phyloP scores from a whole-genome alignment of 805 yeast species.

The Starmerella bombi region DNA sequence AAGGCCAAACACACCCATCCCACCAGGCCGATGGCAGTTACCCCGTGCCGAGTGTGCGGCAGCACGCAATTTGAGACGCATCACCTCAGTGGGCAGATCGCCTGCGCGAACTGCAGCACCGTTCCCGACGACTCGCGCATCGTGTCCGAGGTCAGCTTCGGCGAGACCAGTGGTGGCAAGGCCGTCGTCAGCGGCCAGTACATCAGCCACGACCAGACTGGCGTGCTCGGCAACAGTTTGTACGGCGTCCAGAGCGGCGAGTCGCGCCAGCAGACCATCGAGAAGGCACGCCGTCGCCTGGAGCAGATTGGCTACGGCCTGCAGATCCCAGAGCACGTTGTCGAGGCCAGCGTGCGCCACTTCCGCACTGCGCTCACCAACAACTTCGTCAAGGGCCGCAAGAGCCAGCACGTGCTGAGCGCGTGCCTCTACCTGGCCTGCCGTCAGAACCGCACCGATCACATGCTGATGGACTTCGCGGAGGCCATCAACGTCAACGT shows the following conservation, averaged over 20 bases:
- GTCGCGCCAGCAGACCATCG: constrained; percentile 76
- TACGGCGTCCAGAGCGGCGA: constrained; percentile 36
- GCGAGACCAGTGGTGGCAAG: constrained; percentile 85
- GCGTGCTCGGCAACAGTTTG: constrained; percentile 55
- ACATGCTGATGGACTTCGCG: constrained; percentile 91
- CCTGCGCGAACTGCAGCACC: constrained; percentile 72
- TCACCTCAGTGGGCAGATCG: constrained; percentile 38
- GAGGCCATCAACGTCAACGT: constrained; percentile 82
- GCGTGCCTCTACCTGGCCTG: constrained; percentile 93
- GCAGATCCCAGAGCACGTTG: constrained; percentile 66
- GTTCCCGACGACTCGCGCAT: constrained; percentile 88
- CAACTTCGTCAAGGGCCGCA: constrained; percentile 92
- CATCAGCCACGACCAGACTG: constrained; percentile 72
- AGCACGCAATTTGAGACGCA: constrained; percentile 14
- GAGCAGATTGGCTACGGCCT: constrained; percentile 68
- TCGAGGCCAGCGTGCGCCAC: constrained; percentile 82
- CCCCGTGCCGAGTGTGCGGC: constrained; percentile 18
- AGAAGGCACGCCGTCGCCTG: constrained; percentile 69
- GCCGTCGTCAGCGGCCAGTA: constrained; percentile 93
- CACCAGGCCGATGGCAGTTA: background rate
- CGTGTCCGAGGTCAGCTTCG: constrained; percentile 89
- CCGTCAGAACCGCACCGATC: constrained; percentile 78
- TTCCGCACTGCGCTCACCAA: constrained; percentile 72
- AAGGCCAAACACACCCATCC: too few relatives aligned
- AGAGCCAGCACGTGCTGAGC: constrained; percentile 89